phyloP scores from a whole-genome alignment of 352 stramenopile genomes.

The Phytopythium aichiense region DNA sequence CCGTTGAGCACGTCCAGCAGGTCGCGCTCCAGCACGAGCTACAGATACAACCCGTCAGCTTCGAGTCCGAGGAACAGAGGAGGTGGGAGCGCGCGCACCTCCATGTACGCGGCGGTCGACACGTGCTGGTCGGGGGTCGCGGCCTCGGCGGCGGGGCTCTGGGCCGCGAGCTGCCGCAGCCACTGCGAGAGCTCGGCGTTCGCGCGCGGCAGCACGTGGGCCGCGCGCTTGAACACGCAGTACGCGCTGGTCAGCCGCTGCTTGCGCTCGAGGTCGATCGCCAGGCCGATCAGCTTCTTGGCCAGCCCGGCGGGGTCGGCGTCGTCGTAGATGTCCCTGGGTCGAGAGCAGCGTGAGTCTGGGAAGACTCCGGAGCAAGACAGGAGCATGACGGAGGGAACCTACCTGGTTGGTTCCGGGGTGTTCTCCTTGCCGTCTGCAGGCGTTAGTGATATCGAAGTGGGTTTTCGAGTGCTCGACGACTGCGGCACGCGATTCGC shows the following conservation, averaged over 20 bases:
- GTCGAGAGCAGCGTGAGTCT: not conserved
- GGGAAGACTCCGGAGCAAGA: not conserved
- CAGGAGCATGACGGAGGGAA: not conserved
- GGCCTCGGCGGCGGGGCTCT: not conserved
- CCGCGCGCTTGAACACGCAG: constrained; percentile 52
- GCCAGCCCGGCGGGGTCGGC: constrained; percentile 30
- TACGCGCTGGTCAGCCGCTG: constrained; percentile 29
- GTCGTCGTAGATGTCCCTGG: constrained; percentile 7
- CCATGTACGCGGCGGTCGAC: not conserved
- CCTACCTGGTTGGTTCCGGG: not conserved
- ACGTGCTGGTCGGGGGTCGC: not conserved
- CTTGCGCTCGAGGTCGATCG: constrained; percentile 48
- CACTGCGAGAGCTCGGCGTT: constrained; percentile 47
- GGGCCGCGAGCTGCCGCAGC: constrained; percentile 22
- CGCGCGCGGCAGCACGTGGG: constrained; percentile 37
- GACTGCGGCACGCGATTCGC: not conserved
- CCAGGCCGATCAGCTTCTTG: constrained; percentile 54
- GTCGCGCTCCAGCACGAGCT: constrained; percentile 42
- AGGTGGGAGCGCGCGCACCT: not conserved
- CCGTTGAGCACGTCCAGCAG: constrained; percentile 45
- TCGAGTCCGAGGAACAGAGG: not conserved
- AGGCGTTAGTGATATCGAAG: not conserved
- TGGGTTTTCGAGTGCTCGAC: not conserved
- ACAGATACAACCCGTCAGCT: not conserved
- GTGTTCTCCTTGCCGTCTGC: not conserved